These are phyloP conservation scores for Phaeosphaeria sp. DNA, from an alignment of 2,329 filamentous ascomycete species.

Conservation along the genomic window DNA sequence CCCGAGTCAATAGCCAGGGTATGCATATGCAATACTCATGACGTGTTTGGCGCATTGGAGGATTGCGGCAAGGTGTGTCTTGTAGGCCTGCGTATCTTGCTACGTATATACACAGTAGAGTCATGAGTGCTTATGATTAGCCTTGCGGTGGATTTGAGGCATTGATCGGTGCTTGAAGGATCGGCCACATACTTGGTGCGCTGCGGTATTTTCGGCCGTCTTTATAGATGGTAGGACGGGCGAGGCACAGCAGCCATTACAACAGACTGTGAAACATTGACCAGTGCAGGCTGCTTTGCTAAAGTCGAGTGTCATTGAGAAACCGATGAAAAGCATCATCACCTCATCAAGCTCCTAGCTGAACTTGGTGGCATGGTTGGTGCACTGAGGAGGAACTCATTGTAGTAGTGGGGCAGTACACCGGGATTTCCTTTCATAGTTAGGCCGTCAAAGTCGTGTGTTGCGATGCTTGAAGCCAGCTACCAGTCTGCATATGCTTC, in stretches of 20 bases:
- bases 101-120: too few species aligned
- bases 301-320: neutral
- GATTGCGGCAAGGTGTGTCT: neutral
- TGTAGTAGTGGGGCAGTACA: conserved; percentile 3
- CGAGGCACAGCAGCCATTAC: neutral
- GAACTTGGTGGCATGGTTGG: neutral
- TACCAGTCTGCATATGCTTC: conserved; percentile 21
- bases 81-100: too few species aligned
- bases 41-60: neutral
- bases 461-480: conserved; percentile 15
- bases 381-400: too few species aligned
- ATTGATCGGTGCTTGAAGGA: neutral
- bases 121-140: neutral
- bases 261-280: neutral
- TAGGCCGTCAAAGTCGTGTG: conserved; percentile 13
- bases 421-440: conserved; percentile 23
- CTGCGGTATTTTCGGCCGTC: neutral
- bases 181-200: neutral
- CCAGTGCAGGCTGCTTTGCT: neutral
- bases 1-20: neutral
- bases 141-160: neutral
- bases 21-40: neutral
- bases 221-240: neutral
- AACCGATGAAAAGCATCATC: neutral
- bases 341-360: neutral